Base-by-base conservation (phyloP, 345 rosid species). In the Sonneratia caseolaris region DNA sequence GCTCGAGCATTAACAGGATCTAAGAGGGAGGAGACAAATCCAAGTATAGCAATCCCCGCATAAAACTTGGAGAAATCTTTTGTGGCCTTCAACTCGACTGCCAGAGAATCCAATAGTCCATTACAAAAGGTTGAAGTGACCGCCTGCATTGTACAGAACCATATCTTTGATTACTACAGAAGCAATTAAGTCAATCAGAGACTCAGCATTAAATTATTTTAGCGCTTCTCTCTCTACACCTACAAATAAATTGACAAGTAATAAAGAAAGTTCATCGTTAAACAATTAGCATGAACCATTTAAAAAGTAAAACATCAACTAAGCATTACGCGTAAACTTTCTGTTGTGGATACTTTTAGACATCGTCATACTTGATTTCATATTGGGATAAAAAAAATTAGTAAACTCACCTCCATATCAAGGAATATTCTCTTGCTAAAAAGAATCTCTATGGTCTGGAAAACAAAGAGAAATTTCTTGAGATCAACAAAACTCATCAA, bases 381-480 rank as follows among this genome's bases (percentile, higher is more conserved):
- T 37, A 67, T 53, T 9, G 61, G 59, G 16, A 10, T 2, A 16
- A 55, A 38, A 22, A 64, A 57, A 37, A 69, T 5, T 10, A 70
- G 3, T 67, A 75, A 71, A 82, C 96, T 70, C 76, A 94, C 97
- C 99, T 88, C 91, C 87, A 81, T 80, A 73, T 87, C 80, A 81
- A 84, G 79, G 72, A 90, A 86, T 47, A 90, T 77, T 81, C 74
- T 83, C 67, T 74, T 84, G 83, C 86, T 78, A 85, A 90, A 89
- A 74, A 92, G 92, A 64, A 80, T 80, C 83, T 81, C 91, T 57
- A 95, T 86, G 0, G 92, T 92, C 99, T 95, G 96, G 42, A 82
- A 79, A 62, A 74, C 66, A 77, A 11, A 76, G 37, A 68, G 42
- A 59, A 22, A 36, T 61, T 62, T 35, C 14, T 37, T 37, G 19